Evolutionary conservation across 164 flowering plant genomes (phyloP), one percentile per base, ranked within the genome.

Genomic region (Aristolochia californica): DNA sequence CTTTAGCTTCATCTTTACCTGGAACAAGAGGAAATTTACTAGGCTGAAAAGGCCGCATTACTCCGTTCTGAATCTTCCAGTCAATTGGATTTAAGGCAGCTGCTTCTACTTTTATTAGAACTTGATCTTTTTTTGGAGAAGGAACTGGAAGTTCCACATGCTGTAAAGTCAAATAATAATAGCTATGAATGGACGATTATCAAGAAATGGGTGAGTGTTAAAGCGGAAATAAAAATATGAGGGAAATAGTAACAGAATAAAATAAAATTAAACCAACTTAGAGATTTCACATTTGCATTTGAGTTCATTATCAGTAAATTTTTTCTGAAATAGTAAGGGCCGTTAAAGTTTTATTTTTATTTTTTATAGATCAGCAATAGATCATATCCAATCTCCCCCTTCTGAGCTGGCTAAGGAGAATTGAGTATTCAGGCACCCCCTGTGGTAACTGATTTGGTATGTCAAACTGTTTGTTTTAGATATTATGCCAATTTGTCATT

Each of bases 111-210:
- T 67, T 61, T 21, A 61, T 7, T 54, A 57, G 47, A 45, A 67
- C 48, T 44, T 67, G 62, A 43, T 43, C 57, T 44, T 67, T 67
- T 17, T 27, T 51, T 16, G 70, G 70, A 30, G 38, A 10, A 43
- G 70, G 70, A 21, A 67, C 48, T 28, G 70, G 70, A 67, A 67
- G 26, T 23, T 67, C 70, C 45, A 62, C 66, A 45, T 66, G 69
- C 69, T 66, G 59, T 50, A 55, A 50, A 21, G 14, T 8, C 16
- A 52, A 9, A 20, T 52, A 17, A n/a, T 52, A 13, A 1, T 14
- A 23, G 26, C 16, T n/a, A 52, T 13, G 10, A 20, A 21, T 15
- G 9, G 27, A 26, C 27, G 8, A 9, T 13, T 8, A 16, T 13
- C 16, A 17, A 11, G 38, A 16, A 23, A 4, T 25, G 13, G 13